These are phyloP conservation scores for Xylaria polymorpha DNA, from an alignment of 2,329 filamentous ascomycete genomes.

Conservation along the genomic window DNA sequence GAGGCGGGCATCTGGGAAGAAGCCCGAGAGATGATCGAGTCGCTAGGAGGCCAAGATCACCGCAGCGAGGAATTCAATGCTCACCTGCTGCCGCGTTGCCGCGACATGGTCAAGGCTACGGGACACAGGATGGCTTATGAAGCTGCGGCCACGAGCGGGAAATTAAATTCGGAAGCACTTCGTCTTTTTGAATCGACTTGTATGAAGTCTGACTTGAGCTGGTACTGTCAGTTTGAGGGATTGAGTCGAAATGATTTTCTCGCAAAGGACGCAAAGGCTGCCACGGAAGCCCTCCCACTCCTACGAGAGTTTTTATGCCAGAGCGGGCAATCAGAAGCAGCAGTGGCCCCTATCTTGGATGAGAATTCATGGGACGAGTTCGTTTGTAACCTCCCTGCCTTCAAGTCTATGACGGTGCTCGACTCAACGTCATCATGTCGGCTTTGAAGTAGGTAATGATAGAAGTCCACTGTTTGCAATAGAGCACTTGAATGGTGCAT, in stretches of 20 bases:
- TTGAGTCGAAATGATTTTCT: conserved; percentile 30
- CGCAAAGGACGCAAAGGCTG: conserved; percentile 12
- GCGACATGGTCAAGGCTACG: conserved; percentile 43
- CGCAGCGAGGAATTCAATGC: conserved; percentile 42
- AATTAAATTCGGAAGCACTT: conserved; percentile 26
- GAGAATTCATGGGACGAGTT: conserved; percentile 34
- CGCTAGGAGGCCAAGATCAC: conserved; percentile 26
- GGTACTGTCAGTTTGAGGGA: conserved; percentile 34
- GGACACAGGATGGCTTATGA: conserved; percentile 50
- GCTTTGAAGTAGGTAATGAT: not conserved
- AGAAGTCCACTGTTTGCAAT: not conserved
- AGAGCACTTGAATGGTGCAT: not conserved
- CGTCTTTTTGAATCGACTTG: conserved; percentile 35
- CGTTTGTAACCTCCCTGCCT: conserved; percentile 27
- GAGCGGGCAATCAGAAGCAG: not conserved
- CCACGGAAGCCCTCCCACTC: conserved; percentile 25
- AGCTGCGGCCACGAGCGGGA: conserved; percentile 35
- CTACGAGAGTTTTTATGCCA: conserved; percentile 23
- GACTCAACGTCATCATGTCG: not conserved
- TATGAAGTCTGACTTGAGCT: conserved; percentile 34
- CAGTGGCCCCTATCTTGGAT: conserved; percentile 32
- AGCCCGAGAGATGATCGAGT: conserved; percentile 31
- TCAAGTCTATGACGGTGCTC: not conserved
- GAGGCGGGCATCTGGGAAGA: conserved; percentile 44
- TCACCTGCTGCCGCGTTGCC: conserved; percentile 44